Evolutionary conservation across 2,329 filamentous ascomycete species (phyloP), one percentile per base, ranked within the genome.

Genomic region (Penicillium sp.): DNA sequence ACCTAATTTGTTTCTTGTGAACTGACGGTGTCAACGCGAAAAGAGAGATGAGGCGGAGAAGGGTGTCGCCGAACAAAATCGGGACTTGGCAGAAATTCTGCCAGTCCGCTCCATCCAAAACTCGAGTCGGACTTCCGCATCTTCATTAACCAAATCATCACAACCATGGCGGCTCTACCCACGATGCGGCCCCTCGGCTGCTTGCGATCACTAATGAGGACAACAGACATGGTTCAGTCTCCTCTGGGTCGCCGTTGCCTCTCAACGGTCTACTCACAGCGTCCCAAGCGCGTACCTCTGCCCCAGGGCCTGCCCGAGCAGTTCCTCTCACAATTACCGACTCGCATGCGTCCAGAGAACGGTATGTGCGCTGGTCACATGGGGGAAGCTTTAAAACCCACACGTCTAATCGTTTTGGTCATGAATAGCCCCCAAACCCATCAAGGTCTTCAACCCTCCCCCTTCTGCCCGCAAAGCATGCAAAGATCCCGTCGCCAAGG

Each of bases 181-280:
- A 70, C 76, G 40, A 66, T 76, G 71, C 82, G 85, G 79, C 85
- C 86, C 53, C 70, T 87, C 64, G 80, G 81, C 76, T 84, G 82
- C 70, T 81, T 87, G 66, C 87, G 86, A 70, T 74, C 80, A 28
- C 72, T 81, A 34, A 64, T 88, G 11, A 59, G 54, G 47, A 48
- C 59, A 9, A 76, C 83, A 54, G 76, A 80, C 63, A 70, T 77
- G 40, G 74, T 81, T 53, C 76, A 76, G 52, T 77, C 79, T 48
- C 70, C 66, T 46, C 59, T 64, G 36, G 62, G 61, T 43, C 66
- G 65, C 45, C 68, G 82, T 57, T 73, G 75, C 50, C 70, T 84
- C 66, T 68, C 72, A 39, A 76, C 77, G 52, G 63, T 73, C 52
- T 71, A 77, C 60, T 66, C 73, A 46, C 57, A 72, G 48, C 69